These are phyloP conservation scores for Stephanodiscus minutulus DNA, from an alignment of 108 stramenopile genomes.

Conservation along the genomic window DNA sequence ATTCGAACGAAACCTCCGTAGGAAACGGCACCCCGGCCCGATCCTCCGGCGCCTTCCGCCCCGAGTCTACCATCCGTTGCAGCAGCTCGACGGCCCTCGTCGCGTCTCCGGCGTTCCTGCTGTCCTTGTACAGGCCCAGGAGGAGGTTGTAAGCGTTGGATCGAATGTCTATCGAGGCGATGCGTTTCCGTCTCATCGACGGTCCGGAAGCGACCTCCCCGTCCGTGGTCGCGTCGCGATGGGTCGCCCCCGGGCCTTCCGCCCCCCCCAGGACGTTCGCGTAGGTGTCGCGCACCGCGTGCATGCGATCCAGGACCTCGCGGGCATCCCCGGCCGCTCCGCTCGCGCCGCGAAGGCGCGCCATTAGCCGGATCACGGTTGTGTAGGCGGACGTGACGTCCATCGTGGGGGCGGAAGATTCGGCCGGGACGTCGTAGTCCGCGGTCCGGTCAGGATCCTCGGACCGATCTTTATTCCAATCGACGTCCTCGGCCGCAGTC, in stretches of 20 bases:
- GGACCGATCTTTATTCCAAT: neutral
- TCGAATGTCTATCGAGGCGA: constrained; percentile 46
- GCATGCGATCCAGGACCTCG: constrained; percentile 43
- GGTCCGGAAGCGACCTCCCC: neutral
- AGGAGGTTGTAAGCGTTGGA: constrained; percentile 49
- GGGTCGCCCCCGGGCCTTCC: neutral
- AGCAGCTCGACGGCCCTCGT: constrained; percentile 40
- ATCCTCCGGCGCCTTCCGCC: constrained; percentile 18
- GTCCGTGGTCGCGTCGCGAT: neutral
- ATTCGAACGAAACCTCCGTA: constrained; percentile 49
- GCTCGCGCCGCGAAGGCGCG: constrained; percentile 35
- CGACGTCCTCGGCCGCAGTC: neutral
- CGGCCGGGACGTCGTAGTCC: neutral
- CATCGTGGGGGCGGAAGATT: constrained; percentile 2
- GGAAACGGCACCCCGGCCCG: constrained; percentile 38
- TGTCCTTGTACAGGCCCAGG: constrained; percentile 40
- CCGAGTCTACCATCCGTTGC: constrained; percentile 45
- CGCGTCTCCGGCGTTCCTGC: constrained; percentile 30
- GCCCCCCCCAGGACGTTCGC: constrained; percentile 11
- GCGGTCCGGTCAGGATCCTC: neutral
- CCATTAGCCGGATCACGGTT: constrained; percentile 35
- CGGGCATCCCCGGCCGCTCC: constrained; percentile 36
- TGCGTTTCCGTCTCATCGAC: neutral
- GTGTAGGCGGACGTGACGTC: constrained; percentile 55
- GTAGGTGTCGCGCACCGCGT: constrained; percentile 22